Percentiles rank a stretch among this genome's conserved stretches.
Conservation (phyloP, 2,329 filamentous ascomycete genomes). For the Aureobasidium lini region DNA sequence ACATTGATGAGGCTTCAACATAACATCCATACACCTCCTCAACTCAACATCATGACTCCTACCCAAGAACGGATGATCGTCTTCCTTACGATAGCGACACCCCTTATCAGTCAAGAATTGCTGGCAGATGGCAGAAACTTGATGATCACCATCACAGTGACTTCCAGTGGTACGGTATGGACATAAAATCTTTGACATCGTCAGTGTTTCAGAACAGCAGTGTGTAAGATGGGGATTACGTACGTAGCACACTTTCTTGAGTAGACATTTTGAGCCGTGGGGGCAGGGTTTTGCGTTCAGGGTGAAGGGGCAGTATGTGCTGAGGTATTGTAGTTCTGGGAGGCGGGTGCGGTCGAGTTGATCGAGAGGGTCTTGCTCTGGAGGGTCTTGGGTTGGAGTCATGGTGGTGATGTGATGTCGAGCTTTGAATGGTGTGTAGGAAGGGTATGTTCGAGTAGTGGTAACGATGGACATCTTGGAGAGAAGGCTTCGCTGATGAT, state of each 20-base stretch:
- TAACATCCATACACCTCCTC: background rate
- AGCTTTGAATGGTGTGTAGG: background rate
- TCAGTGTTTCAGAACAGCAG: background rate
- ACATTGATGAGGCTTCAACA: background rate
- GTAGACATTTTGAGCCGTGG: background rate
- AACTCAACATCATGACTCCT: slow-evolving; percentile 5
- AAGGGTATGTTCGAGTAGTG: too few relatives aligned
- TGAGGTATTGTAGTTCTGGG: background rate
- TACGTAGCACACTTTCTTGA: background rate
- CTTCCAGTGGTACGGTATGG: background rate
- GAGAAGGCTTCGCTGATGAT: too few relatives aligned
- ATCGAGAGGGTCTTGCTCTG: background rate
- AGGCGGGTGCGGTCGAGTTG: background rate
- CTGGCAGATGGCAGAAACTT: background rate
- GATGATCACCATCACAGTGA: background rate
- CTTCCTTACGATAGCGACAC: background rate
- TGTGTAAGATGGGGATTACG: background rate
- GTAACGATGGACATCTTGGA: too few relatives aligned
- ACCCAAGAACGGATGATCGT: background rate
- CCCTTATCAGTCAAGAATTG: slow-evolving; percentile 5
- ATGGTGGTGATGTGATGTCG: background rate
- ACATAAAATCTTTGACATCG: background rate
- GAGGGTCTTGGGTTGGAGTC: background rate
- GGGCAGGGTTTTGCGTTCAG: background rate
- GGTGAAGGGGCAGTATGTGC: background rate